Conservation (phyloP, 495 filamentous ascomycete species). For the Aspergillus affinis region DNA sequence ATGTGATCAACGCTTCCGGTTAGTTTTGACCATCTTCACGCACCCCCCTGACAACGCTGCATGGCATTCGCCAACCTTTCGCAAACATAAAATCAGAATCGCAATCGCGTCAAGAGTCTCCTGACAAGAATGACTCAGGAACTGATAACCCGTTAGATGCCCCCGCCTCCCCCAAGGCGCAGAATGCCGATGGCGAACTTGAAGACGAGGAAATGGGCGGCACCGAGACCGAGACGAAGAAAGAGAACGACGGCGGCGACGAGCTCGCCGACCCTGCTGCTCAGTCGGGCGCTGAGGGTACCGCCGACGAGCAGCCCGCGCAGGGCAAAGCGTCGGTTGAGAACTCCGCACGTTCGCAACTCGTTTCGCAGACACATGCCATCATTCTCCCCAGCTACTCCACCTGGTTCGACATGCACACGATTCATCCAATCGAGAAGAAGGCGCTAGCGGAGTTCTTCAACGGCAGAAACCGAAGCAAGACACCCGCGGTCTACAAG, state of each 20-base stretch:
- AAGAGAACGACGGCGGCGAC: constrained; percentile 51
- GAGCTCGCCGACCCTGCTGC: constrained; percentile 36
- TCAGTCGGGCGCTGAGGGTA: constrained; percentile 41
- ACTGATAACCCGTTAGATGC: constrained; percentile 88
- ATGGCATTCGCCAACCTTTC: constrained; percentile 14
- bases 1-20: constrained; percentile 37
- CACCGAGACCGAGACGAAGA: constrained; percentile 60
- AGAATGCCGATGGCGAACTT: constrained; percentile 57
- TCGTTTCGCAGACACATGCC: constrained; percentile 86
- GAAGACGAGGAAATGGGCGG: constrained; percentile 90
- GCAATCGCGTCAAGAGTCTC: constrained; percentile 36
- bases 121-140: constrained; percentile 24
- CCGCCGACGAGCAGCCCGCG: constrained; percentile 46
- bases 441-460: constrained; percentile 96
- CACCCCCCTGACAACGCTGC: constrained; percentile 9
- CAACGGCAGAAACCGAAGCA: constrained; percentile 96
- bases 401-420: constrained; percentile 98
- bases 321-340: constrained; percentile 80
- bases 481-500: constrained; percentile 96
- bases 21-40: constrained; percentile 13
- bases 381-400: constrained; percentile 97
- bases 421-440: constrained; percentile 80
- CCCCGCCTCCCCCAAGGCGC: constrained; percentile 71
- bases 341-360: constrained; percentile 80
- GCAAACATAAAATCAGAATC: constrained; percentile 27